Conservation (phyloP, 768 basidiomycete species). For the Xerocomellus amylosporus region DNA sequence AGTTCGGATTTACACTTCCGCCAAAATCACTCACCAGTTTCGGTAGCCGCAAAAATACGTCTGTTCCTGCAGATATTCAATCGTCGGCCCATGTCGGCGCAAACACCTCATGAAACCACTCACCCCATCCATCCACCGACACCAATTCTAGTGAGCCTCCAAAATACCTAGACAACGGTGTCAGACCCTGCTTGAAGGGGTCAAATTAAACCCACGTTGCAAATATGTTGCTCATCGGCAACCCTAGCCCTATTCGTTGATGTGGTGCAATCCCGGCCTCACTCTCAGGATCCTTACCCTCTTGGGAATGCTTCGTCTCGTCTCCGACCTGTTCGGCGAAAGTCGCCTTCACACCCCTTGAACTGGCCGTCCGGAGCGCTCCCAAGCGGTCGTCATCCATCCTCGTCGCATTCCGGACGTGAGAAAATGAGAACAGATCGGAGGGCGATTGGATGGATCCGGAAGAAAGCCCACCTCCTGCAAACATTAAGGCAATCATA, state of each 20-base stretch:
- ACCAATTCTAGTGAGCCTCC: constrained; percentile 78
- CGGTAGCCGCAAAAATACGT: constrained; percentile 77
- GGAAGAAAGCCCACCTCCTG: constrained; percentile 70
- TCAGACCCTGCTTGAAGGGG: background rate
- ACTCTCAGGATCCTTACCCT: constrained; percentile 38
- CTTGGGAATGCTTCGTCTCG: constrained; percentile 23
- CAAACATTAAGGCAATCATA: constrained; percentile 6
- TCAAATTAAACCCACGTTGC: constrained; percentile 54
- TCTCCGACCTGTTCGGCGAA: constrained; percentile 70
- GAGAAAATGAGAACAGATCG: constrained; percentile 89
- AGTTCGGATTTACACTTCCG: background rate
- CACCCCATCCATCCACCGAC: constrained; percentile 82
- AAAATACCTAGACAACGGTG: constrained; percentile 56
- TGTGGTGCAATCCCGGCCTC: constrained; percentile 50
- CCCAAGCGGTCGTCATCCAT: constrained; percentile 65
- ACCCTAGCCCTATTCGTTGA: constrained; percentile 72
- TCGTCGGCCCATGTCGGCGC: background rate
- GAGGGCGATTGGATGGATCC: constrained; percentile 58
- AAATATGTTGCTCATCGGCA: constrained; percentile 89
- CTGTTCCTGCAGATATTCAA: constrained; percentile 54
- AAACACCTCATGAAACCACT: constrained; percentile 21
- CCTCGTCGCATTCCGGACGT: constrained; percentile 70
- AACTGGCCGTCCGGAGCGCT: constrained; percentile 62
- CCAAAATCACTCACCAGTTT: constrained; percentile 56
- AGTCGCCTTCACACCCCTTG: constrained; percentile 68